Evolutionary conservation across 352 stramenopile genomes (phyloP), one percentile per base, ranked within the genome.

Genomic region (Pythium dissimile): DNA sequence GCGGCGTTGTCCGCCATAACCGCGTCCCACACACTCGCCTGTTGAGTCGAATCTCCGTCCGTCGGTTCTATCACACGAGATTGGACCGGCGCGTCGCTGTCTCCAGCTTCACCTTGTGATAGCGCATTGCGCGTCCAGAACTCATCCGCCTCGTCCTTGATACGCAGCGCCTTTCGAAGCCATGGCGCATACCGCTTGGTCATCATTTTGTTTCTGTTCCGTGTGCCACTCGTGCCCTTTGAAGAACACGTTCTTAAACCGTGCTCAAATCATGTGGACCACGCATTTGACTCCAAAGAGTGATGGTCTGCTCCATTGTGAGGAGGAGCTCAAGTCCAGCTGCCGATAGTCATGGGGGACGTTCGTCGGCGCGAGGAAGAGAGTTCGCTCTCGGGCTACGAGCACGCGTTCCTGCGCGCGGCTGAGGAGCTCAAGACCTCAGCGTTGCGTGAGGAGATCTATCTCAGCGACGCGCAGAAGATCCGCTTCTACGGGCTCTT

Each of bases 401-500:
- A 72, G 60, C 43, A 67, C 45, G 61, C 46, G 61, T 88, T 88
- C 47, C 44, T 72, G 55, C 72, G 74, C 45, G 72, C 79, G 18
- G 73, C 72, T n/a, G 59, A 72, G 30, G 66, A 73, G 47, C 63
- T 89, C 23, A 69, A 67, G 49, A 59, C 32, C 1, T 72, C 64
- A 23, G 71, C 50, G n/a, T 41, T 60, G 18, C 35, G 42, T 13
- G 51, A 54, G 7, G 45, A 59, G 26, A 59, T 85, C 38, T 57
- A 52, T 12, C 58, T 85, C 12, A 85, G 60, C 37, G 77, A 95
- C 53, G 49, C 76, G 39, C 76, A 89, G 49, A 92, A 92, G 70
- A 74, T 92, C 60, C 68, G 75, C 54, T 59, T 92, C 34, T 94
- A 93, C 59, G 71, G 61, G 49, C 72, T 92, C 27, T 94, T 81